Percentiles rank a stretch among this genome's conserved stretches.
Evolutionary conservation across 495 filamentous ascomycete species (phyloP).

Genomic region (Penicillium arizonense): DNA sequence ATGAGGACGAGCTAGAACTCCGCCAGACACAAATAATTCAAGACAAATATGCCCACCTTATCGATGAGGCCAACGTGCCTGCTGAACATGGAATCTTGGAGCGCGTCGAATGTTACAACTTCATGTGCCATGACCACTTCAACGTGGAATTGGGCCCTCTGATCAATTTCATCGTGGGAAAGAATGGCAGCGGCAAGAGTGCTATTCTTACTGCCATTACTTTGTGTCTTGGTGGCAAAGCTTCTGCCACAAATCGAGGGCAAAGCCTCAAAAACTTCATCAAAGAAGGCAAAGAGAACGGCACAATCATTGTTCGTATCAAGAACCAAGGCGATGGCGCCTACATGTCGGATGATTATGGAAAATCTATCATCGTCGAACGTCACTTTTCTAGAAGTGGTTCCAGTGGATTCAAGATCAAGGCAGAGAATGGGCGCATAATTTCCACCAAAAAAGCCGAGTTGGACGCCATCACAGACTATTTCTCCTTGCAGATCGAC

Average conservation of each 20-base stretch:
- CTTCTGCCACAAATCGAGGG: constrained; percentile 94
- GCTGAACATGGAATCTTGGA: constrained; percentile 85
- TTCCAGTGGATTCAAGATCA: constrained; percentile 81
- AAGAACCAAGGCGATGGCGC: constrained; percentile 86
- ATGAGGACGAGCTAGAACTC: constrained; percentile 56
- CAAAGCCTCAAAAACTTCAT: constrained; percentile 88
- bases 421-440: constrained; percentile 64
- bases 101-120: constrained; percentile 81
- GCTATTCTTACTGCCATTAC: constrained; percentile 94
- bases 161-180: constrained; percentile 96
- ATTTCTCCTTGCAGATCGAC: constrained; percentile 89
- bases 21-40: constrained; percentile 68
- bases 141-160: constrained; percentile 81
- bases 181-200: constrained; percentile 99
- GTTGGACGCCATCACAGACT: constrained; percentile 91
- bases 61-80: constrained; percentile 63
- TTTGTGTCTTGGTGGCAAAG: constrained; percentile 90
- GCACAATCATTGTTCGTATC: constrained; percentile 70
- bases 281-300: constrained; percentile 76
- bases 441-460: constrained; percentile 83
- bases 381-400: constrained; percentile 81
- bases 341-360: constrained; percentile 79
- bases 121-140: constrained; percentile 89
- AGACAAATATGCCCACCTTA: constrained; percentile 51
- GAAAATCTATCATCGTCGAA: constrained; percentile 84